These are phyloP conservation scores for Aurinia saxatilis DNA, from an alignment of 345 rosid species.

Conservation along the genomic window DNA sequence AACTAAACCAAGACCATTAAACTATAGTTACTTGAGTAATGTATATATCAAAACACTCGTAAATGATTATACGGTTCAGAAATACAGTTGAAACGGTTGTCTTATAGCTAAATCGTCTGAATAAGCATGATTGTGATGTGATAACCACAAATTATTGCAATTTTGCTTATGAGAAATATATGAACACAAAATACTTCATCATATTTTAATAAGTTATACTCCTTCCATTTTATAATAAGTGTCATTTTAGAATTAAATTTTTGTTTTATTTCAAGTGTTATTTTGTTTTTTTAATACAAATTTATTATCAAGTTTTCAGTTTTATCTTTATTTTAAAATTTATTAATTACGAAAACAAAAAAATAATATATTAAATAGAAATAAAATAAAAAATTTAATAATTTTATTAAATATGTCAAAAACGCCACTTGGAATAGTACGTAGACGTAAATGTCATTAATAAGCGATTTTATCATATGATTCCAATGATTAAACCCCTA, in stretches of 20 bases:
- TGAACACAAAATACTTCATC: neutral
- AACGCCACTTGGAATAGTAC: too few species aligned
- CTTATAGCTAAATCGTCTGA: conserved; percentile 6
- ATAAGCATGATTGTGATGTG: conserved; percentile 17
- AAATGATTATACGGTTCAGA: neutral
- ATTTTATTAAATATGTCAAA: too few species aligned
- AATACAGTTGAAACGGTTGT: conserved; percentile 23
- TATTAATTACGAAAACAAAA: too few species aligned
- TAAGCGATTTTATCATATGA: neutral
- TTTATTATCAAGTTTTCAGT: too few species aligned
- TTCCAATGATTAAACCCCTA: neutral
- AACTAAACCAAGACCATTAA: conserved; percentile 7
- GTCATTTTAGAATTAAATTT: too few species aligned
- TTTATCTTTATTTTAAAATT: too few species aligned
- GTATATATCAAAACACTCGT: neutral
- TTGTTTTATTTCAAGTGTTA: too few species aligned
- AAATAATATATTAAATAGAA: too few species aligned
- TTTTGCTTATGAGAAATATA: neutral
- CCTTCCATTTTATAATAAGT: too few species aligned
- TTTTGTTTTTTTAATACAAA: too few species aligned
- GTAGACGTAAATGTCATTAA: conserved; percentile 7
- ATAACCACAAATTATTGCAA: conserved; percentile 13
- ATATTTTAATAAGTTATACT: neutral
- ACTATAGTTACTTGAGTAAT: neutral
- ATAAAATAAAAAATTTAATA: too few species aligned